Conservation (phyloP, 352 stramenopile genomes). For the Globisporangium takayamanum region DNA sequence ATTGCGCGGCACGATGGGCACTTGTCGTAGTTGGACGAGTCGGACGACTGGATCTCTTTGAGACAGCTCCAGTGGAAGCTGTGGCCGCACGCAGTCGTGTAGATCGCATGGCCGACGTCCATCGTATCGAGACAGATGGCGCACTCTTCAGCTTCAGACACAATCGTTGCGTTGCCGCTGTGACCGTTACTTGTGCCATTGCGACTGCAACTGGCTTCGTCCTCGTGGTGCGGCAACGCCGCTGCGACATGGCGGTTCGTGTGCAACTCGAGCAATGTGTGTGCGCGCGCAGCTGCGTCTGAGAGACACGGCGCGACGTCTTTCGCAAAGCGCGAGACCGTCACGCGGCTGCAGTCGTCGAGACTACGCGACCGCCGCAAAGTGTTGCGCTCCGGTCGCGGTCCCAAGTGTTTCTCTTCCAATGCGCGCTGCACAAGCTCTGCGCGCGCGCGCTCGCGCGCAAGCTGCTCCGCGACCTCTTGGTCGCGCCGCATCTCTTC, state of each 20-base stretch:
- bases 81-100: constrained; percentile 76
- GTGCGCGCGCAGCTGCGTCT: constrained; percentile 53
- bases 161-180: constrained; percentile 25
- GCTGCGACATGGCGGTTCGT: constrained; percentile 11
- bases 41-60: constrained; percentile 76
- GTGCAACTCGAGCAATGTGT: constrained; percentile 33
- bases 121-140: constrained; percentile 82
- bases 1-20: constrained; percentile 70
- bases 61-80: constrained; percentile 84
- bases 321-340: constrained; percentile 31
- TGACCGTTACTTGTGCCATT: constrained; percentile 6
- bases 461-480: constrained; percentile 35
- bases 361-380: constrained; percentile 40
- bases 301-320: constrained; percentile 28
- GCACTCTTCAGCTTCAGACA: constrained; percentile 70
- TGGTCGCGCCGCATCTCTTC: constrained; percentile 46
- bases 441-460: constrained; percentile 27
- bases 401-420: constrained; percentile 53
- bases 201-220: neutral
- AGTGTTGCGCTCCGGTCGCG: constrained; percentile 36
- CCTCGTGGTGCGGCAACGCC: too few species aligned
- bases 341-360: constrained; percentile 36
- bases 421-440: constrained; percentile 39
- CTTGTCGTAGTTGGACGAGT: constrained; percentile 79
- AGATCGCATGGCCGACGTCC: constrained; percentile 75